Evolutionary conservation across 2,329 filamentous ascomycete genomes (phyloP), one percentile per base, ranked within the genome.

Genomic region (Eutypella sp.): DNA sequence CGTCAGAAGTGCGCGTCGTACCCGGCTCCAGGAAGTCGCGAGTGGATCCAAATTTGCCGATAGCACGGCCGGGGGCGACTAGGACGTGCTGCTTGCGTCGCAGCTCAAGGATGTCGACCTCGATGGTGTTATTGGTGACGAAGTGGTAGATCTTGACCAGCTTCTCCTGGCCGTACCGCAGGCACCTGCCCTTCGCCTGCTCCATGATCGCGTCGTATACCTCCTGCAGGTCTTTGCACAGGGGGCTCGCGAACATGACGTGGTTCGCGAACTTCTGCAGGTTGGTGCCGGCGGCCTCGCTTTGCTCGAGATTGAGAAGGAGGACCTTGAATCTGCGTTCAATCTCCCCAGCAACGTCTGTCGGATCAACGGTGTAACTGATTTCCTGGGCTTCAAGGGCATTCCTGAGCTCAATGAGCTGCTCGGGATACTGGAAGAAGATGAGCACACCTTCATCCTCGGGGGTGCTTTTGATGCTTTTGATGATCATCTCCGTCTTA

Each of bases 281-380:
- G 47, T 73, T 73, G 20, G 62, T 65, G 0, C 71, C 71, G 0
- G 71, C 67, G 3, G 68, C 65, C 24, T 68, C 63, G 4, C 61
- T 56, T 8, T 61, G 62, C 53, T 65, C 66, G 27, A 72, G 60
- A 25, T 62, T 63, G 42, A 72, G 59, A 4, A 73, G 49, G 16
- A 70, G 57, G 2, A 71, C 59, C 29, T 59, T 56, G 15, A 47
- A 48, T 2, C 40, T 15, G 10, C 54, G 49, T 0, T 3, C 1
- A 0, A 24, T 5, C 20, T 62, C 55, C 2, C 66, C 50, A 5
- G 37, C 37, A 0, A n/a, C 25, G 15, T 51, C 27, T 3, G 48
- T 46, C 5, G n/a, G 6, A 0, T 46, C 53, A 11, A 41, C 50
- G 4, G 47, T 46, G 19, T 52, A 56, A 2, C 13, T 33, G 27